Evolutionary conservation across 495 filamentous ascomycete genomes (phyloP).

Genomic region (Penicillium ucsense): DNA sequence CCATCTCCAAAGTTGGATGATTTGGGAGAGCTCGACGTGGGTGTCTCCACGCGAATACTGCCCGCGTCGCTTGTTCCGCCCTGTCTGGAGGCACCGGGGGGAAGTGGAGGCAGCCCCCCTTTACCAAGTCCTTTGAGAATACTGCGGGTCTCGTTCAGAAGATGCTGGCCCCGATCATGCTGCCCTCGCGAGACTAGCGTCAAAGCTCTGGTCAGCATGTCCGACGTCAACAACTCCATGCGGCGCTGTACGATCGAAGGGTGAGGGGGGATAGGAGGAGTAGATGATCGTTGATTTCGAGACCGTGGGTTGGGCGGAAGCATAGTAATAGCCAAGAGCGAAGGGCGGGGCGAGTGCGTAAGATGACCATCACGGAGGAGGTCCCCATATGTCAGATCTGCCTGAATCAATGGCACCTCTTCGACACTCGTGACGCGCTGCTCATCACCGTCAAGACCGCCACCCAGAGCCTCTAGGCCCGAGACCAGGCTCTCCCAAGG

Average conservation of each 20-base stretch:
- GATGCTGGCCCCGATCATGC: slow-evolving; percentile 84
- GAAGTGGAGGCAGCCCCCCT: slow-evolving; percentile 88
- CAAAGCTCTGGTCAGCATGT: slow-evolving; percentile 91
- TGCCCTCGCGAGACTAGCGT: slow-evolving; percentile 86
- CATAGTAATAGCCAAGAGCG: slow-evolving; percentile 96
- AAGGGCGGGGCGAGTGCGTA: slow-evolving; percentile 79
- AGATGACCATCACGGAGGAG: slow-evolving; percentile 85
- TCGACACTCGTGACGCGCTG: slow-evolving; percentile 78
- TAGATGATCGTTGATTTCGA: slow-evolving; percentile 51
- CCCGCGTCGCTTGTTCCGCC: slow-evolving; percentile 27
- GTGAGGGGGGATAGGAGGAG: slow-evolving; percentile 90
- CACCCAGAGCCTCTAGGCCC: slow-evolving; percentile 89
- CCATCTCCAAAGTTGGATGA: slow-evolving; percentile 36
- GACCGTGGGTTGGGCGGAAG: slow-evolving; percentile 60
- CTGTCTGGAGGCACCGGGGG: slow-evolving; percentile 36
- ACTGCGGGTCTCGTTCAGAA: slow-evolving; percentile 84
- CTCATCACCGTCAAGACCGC: slow-evolving; percentile 79
- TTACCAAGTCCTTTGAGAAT: slow-evolving; percentile 95
- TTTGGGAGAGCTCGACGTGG: slow-evolving; percentile 30
- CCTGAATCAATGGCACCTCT: slow-evolving; percentile 91
- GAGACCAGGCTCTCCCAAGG: slow-evolving; percentile 97
- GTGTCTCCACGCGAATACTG: slow-evolving; percentile 24
- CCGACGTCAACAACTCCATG: slow-evolving; percentile 96
- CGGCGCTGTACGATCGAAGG: slow-evolving; percentile 91
- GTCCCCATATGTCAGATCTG: slow-evolving; percentile 88